A percentile compares a stretch with the other conserved stretches of the same genome.
Evolutionary conservation across 2,329 filamentous ascomycete species (phyloP).

Genomic region (Aspergillus ochraceoroseus): DNA sequence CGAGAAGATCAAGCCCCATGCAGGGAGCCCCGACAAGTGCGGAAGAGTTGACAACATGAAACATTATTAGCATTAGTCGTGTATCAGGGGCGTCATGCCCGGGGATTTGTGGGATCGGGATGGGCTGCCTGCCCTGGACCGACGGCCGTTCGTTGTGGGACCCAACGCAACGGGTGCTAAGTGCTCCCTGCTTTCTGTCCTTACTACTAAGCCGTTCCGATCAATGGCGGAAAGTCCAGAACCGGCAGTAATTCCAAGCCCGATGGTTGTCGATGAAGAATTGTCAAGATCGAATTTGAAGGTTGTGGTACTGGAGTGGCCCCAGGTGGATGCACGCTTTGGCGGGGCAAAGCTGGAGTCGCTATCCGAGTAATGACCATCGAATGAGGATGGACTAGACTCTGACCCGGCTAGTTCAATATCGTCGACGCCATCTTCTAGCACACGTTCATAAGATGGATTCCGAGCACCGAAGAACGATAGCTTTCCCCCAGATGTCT

Average conservation of each 20-base stretch:
- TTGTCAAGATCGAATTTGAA: slow-evolving; percentile 41
- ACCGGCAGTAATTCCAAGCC: slow-evolving; percentile 34
- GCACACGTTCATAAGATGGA: slow-evolving; percentile 70
- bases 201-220: slow-evolving; percentile 67
- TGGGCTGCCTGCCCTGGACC: slow-evolving; percentile 45
- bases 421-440: slow-evolving; percentile 70
- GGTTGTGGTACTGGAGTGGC: slow-evolving; percentile 27
- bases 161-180: slow-evolving; percentile 53
- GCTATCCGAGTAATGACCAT: slow-evolving; percentile 59
- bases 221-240: slow-evolving; percentile 47
- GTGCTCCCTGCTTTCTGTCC: slow-evolving; percentile 82
- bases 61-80: slow-evolving; percentile 30
- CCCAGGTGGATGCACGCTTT: slow-evolving; percentile 33
- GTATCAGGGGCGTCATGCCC: slow-evolving; percentile 32
- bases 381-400: slow-evolving; percentile 49
- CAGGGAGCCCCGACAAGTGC: no score
- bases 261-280: slow-evolving; percentile 38
- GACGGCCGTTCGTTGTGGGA: slow-evolving; percentile 47
- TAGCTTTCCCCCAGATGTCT: slow-evolving; percentile 59
- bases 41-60: slow-evolving; percentile 14
- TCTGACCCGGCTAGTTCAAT: slow-evolving; percentile 71
- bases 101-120: slow-evolving; percentile 44
- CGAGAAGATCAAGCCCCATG: no score
- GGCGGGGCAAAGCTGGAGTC: slow-evolving; percentile 53
- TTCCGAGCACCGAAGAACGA: slow-evolving; percentile 34